These are phyloP conservation scores for Castanospermum australe DNA, from an alignment of 306 rosid species.

Conservation along the genomic window DNA sequence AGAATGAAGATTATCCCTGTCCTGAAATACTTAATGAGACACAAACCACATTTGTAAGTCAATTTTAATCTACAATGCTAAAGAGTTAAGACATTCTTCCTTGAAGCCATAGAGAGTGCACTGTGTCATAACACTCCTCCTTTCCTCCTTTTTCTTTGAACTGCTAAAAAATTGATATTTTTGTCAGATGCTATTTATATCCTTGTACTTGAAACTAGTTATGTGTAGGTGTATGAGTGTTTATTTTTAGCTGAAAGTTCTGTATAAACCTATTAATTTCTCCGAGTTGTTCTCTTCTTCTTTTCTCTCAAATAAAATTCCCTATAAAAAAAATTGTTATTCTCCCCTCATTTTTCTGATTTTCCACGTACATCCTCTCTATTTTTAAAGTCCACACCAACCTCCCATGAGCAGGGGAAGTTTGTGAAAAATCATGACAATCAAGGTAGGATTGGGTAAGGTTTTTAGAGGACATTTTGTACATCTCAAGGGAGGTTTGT, in stretches of 20 bases:
- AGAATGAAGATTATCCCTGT: neutral
- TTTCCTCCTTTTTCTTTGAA: no score
- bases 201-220: neutral
- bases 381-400: neutral
- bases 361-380: neutral
- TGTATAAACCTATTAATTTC: neutral
- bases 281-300: no score
- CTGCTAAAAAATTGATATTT: neutral
- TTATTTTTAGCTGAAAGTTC: neutral
- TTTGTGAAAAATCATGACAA: neutral
- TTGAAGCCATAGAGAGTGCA: no score
- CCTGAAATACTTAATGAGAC: neutral
- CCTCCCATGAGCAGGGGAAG: neutral
- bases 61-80: no score
- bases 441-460: neutral
- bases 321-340: no score
- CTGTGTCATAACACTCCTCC: no score
- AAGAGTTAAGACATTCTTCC: no score
- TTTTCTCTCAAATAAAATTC: no score
- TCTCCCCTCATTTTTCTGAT: neutral
- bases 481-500: conserved; percentile 25
- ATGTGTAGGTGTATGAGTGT: neutral
- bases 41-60: no score
- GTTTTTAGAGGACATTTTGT: neutral
- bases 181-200: neutral